Percentiles rank a stretch among this genome's conserved stretches.
These are phyloP conservation scores for Bipolaris zeicola DNA, from an alignment of 2,329 filamentous ascomycete genomes.

Conservation along the genomic window DNA sequence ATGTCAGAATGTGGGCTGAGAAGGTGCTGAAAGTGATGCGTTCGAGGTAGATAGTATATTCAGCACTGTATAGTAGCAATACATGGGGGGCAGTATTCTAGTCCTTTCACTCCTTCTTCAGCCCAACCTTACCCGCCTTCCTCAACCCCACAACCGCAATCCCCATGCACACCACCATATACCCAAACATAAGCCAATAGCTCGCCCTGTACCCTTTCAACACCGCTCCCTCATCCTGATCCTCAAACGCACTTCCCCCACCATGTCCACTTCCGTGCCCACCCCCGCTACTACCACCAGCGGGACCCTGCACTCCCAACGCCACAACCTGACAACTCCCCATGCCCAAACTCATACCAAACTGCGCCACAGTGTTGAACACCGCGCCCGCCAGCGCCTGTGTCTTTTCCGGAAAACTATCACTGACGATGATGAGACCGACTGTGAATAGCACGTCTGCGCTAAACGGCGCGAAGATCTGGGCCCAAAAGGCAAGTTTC, in stretches of 20 bases:
- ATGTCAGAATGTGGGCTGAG: no score
- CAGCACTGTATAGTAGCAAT: no score
- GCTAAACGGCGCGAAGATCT: slow-evolving; percentile 51
- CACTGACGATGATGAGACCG: slow-evolving; percentile 59
- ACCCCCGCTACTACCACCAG: slow-evolving; percentile 1
- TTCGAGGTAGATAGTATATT: background rate
- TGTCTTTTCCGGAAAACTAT: slow-evolving; percentile 61
- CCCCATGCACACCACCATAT: slow-evolving; percentile 28
- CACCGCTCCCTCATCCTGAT: slow-evolving; percentile 12
- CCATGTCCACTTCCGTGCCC: slow-evolving; percentile 14
- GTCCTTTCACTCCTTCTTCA: slow-evolving; percentile 32
- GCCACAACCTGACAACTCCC: slow-evolving; percentile 36
- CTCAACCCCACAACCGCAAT: slow-evolving; percentile 33
- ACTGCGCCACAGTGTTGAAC: slow-evolving; percentile 64
- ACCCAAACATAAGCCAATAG: slow-evolving; percentile 37
- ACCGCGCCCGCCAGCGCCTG: slow-evolving; percentile 66
- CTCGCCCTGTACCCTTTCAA: slow-evolving; percentile 31
- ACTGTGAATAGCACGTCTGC: slow-evolving; percentile 62
- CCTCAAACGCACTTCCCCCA: slow-evolving; percentile 7
- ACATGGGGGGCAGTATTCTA: no score
- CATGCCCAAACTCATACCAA: slow-evolving; percentile 54
- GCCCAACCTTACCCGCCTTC: slow-evolving; percentile 32
- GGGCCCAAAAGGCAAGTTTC: slow-evolving; percentile 53
- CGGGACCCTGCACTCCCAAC: slow-evolving; percentile 20
- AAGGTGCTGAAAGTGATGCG: background rate